Conservation (phyloP, 331 rosid species). For the Erythrophleum ivorense region DNA sequence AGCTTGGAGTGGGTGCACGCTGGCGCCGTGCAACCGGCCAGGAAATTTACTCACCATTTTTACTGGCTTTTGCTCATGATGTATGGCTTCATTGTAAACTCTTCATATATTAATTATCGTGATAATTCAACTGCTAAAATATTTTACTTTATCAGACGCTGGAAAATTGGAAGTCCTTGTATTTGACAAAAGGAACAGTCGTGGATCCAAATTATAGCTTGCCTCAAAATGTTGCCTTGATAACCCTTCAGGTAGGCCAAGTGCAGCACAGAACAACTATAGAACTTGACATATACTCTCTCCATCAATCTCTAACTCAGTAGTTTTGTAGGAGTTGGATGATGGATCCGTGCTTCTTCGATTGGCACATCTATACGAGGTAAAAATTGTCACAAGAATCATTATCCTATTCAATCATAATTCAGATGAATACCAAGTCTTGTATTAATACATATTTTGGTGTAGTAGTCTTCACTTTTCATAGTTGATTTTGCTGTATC, state of each 20-base stretch:
- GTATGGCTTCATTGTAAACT: slow-evolving; percentile 43
- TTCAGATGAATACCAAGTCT: background rate
- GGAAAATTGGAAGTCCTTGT: slow-evolving; percentile 70
- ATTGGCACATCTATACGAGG: slow-evolving; percentile 92
- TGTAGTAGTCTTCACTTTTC: slow-evolving; percentile 2
- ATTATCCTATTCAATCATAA: background rate
- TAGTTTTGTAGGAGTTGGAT: slow-evolving; percentile 69
- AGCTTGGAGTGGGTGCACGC: slow-evolving; percentile 64
- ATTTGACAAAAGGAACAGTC: slow-evolving; percentile 60
- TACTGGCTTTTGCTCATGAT: slow-evolving; percentile 80
- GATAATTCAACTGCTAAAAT: background rate
- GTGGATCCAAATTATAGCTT: slow-evolving; percentile 67
- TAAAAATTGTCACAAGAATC: slow-evolving; percentile 30
- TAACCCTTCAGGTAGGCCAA: slow-evolving; percentile 81
- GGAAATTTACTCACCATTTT: slow-evolving; percentile 82
- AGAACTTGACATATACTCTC: background rate
- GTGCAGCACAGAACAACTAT: background rate
- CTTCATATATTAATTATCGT: background rate
- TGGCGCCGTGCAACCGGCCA: slow-evolving; percentile 93
- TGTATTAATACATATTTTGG: background rate
- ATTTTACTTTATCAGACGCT: slow-evolving; percentile 48
- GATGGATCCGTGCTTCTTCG: slow-evolving; percentile 75
- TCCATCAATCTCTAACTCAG: slow-evolving; percentile 17
- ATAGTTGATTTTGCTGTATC: slow-evolving; percentile 2
- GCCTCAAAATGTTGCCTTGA: slow-evolving; percentile 81